These are phyloP conservation scores for Acer campestre DNA, from an alignment of 345 rosid genomes.

Conservation along the genomic window DNA sequence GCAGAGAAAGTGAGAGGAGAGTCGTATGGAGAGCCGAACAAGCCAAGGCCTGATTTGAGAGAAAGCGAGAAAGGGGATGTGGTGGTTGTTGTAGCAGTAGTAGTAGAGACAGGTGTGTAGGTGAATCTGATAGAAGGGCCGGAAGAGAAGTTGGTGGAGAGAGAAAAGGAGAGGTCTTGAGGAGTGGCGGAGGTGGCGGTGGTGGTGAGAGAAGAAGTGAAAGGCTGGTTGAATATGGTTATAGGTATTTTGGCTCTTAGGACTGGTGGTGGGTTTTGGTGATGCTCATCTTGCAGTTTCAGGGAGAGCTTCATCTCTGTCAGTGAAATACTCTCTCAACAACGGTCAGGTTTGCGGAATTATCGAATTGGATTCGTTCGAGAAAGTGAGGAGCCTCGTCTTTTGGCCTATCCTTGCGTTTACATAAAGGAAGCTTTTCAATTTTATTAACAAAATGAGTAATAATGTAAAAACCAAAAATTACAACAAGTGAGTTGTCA, in stretches of 20 bases:
- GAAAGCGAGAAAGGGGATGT: slow-evolving; percentile 47
- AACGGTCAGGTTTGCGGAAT: background rate
- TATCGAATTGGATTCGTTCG: too few species aligned
- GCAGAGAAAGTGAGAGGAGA: slow-evolving; percentile 67
- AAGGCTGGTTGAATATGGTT: slow-evolving; percentile 53
- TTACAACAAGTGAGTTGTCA: too few species aligned
- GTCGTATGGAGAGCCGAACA: slow-evolving; percentile 56
- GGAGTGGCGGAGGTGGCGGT: slow-evolving; percentile 29
- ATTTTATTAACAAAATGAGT: too few species aligned
- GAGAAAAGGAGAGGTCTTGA: slow-evolving; percentile 40
- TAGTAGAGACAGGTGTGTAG: slow-evolving; percentile 35
- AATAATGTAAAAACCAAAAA: too few species aligned
- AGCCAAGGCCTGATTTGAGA: slow-evolving; percentile 67
- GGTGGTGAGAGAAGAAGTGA: slow-evolving; percentile 41
- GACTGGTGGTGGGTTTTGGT: slow-evolving; percentile 24
- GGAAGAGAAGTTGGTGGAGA: slow-evolving; percentile 55
- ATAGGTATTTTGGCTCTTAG: slow-evolving; percentile 56
- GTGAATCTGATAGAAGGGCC: slow-evolving; percentile 60
- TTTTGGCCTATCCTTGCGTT: too few species aligned
- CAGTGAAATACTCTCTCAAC: background rate
- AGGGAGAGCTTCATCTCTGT: slow-evolving; percentile 55
- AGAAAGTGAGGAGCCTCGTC: too few species aligned
- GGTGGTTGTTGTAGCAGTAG: slow-evolving; percentile 13
- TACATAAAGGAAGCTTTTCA: too few species aligned
- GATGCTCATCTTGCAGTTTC: slow-evolving; percentile 41